Evolutionary conservation across 768 basidiomycete genomes (phyloP).

Genomic region (Cytidiella melzeri): DNA sequence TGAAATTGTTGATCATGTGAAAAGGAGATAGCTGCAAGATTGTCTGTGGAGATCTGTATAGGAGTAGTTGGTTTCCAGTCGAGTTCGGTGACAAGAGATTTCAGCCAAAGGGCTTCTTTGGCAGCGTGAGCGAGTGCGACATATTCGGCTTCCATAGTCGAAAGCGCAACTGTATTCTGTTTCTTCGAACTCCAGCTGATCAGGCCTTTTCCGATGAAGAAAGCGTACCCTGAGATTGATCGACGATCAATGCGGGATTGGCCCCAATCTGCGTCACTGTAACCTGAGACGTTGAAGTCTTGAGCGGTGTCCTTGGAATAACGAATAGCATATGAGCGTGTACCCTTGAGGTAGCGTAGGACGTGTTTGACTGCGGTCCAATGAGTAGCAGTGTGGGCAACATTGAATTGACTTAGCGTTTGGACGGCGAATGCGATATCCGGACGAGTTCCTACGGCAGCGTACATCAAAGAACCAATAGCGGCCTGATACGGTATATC

Average conservation of each 20-base stretch:
- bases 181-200: slow-evolving; percentile 33
- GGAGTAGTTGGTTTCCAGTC: slow-evolving; percentile 14
- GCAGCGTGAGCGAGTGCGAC: slow-evolving; percentile 28
- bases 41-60: slow-evolving; percentile 29
- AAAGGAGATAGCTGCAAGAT: slow-evolving; percentile 29
- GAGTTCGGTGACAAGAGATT: slow-evolving; percentile 27
- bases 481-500: slow-evolving; percentile 20
- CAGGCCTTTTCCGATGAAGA: slow-evolving; percentile 29
- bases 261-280: slow-evolving; percentile 22
- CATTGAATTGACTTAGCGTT: slow-evolving; percentile 27
- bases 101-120: slow-evolving; percentile 28
- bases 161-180: slow-evolving; percentile 35
- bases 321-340: slow-evolving; percentile 19
- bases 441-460: slow-evolving; percentile 28
- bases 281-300: slow-evolving; percentile 20
- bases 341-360: slow-evolving; percentile 34
- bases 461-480: slow-evolving; percentile 32
- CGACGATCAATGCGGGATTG: slow-evolving; percentile 17
- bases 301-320: slow-evolving; percentile 25
- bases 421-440: slow-evolving; percentile 35
- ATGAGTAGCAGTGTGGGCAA: slow-evolving; percentile 28
- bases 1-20: slow-evolving; percentile 25
- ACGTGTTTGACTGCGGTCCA: slow-evolving; percentile 35
- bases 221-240: slow-evolving; percentile 32
- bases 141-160: slow-evolving; percentile 37